Evolutionary conservation across 202 grass and related monocot genomes (phyloP), one percentile per base, ranked within the genome.

Genomic region (Schoenoplectus tabernaemontani): DNA sequence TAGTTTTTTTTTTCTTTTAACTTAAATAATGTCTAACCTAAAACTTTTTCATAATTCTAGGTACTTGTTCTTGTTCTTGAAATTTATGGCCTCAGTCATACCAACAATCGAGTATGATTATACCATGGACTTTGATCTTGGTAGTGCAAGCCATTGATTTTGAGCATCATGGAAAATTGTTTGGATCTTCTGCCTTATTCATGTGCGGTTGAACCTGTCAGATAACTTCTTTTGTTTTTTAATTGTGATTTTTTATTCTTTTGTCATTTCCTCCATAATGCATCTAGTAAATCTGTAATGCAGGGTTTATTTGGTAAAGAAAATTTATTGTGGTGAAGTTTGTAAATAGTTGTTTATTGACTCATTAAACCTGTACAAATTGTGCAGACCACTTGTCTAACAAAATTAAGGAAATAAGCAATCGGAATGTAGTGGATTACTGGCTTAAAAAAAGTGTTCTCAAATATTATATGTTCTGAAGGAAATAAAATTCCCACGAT

Each of bases 81-180:
- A 98, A 82, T 98, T 98, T 70, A 94, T 98, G 82, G 91, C 95
- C 4, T 89, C 95, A 9, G 91, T 98, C 62, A 90, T 98, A 78
- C 95, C 91, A 26, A 98, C 95, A 7, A 94, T 98, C 8, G 95
- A 98, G 60, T 98, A 98, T 53, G 95, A 98, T 81, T 98, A 98
- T 64, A 98, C 95, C 26, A 90, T 95, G 95, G 95, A 98, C 79
- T 92, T 98, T 4, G 89, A 98, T 77, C 90, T 98, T 50, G 91
- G 95, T 39, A 86, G 91, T 50, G 74, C 89, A 34, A 95, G 91
- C 80, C 78, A 81, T 78, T 94, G 77, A 89, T 66, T 58, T 12
- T 0, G 83, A 73, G 74, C 54, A 73, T 33, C 43, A 32, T 73
- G 23, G 23, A 22, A 37, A 22, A 42, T 30, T 50, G 24, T 33